phyloP scores from a whole-genome alignment of 2,329 filamentous ascomycete species.

The Calonectria henricotiae region DNA sequence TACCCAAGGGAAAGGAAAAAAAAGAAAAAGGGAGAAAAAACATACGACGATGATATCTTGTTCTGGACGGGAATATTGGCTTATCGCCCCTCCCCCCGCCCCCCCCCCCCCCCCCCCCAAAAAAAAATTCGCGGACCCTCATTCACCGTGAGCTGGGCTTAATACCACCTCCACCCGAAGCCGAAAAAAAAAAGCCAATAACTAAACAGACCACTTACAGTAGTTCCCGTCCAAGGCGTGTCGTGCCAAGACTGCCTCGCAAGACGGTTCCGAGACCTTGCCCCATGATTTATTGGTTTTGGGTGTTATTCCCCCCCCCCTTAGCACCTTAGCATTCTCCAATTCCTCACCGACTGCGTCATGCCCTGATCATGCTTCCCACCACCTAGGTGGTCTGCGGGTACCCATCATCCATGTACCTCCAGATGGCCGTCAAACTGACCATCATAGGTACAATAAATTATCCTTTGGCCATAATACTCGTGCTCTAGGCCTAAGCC shows the following conservation, averaged over 20 bases:
- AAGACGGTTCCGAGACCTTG: constrained; percentile 14
- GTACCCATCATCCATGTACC: constrained; percentile 27
- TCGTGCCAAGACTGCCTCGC: not conserved
- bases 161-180: constrained; percentile 3
- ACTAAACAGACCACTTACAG: constrained; percentile 19
- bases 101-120: no score
- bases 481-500: constrained; percentile 7
- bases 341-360: constrained; percentile 21
- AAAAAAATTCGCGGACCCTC: constrained; percentile 13
- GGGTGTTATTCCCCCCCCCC: not conserved
- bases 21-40: no score
- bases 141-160: constrained; percentile 9
- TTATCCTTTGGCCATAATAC: not conserved
- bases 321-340: not conserved
- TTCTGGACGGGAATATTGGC: no score
- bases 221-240: constrained; percentile 22
- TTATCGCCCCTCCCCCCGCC: no score
- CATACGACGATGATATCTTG: no score
- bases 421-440: not conserved
- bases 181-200: constrained; percentile 6
- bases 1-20: no score
- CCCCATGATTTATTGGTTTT: not conserved
- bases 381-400: constrained; percentile 13
- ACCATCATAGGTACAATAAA: not conserved
- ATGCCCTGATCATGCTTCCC: constrained; percentile 20